Conservation (phyloP, 2,329 filamentous ascomycete genomes). For the Cercospora berteroae region DNA sequence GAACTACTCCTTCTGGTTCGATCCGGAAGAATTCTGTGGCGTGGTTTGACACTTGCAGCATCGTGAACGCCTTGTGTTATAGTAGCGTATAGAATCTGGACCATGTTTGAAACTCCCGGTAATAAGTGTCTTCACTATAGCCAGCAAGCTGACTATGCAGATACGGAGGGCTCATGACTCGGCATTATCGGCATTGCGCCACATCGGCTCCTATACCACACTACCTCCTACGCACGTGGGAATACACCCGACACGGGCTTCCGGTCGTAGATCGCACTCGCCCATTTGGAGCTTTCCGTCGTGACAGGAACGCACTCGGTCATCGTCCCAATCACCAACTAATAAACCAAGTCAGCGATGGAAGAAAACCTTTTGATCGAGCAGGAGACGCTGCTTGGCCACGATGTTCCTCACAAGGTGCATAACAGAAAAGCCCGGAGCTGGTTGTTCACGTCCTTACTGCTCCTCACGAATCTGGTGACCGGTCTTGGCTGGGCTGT, state of each 20-base stretch:
- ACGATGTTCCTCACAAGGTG: not conserved
- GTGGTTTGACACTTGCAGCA: not conserved
- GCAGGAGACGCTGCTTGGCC: not conserved
- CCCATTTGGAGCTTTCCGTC: not conserved
- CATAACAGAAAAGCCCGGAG: not conserved
- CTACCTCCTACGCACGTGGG: not conserved
- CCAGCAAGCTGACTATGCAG: not conserved
- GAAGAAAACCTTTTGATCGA: not conserved
- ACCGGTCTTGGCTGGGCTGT: conserved; percentile 2
- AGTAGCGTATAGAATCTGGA: not conserved
- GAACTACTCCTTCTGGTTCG: not conserved
- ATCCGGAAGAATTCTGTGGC: not conserved
- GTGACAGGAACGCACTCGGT: not conserved
- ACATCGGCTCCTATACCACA: not conserved
- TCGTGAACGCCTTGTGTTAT: not conserved
- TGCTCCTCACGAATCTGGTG: conserved; percentile 4
- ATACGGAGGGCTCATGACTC: not conserved
- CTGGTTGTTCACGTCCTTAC: not conserved
- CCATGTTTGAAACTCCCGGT: not conserved
- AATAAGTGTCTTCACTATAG: not conserved
- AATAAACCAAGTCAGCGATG: not conserved
- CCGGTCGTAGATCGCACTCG: not conserved
- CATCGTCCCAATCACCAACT: not conserved
- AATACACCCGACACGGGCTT: not conserved
- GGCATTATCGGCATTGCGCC: not conserved